Evolutionary conservation across 139 green algal genomes (phyloP).

Genomic region (Chlamydomonas schloesseri): DNA sequence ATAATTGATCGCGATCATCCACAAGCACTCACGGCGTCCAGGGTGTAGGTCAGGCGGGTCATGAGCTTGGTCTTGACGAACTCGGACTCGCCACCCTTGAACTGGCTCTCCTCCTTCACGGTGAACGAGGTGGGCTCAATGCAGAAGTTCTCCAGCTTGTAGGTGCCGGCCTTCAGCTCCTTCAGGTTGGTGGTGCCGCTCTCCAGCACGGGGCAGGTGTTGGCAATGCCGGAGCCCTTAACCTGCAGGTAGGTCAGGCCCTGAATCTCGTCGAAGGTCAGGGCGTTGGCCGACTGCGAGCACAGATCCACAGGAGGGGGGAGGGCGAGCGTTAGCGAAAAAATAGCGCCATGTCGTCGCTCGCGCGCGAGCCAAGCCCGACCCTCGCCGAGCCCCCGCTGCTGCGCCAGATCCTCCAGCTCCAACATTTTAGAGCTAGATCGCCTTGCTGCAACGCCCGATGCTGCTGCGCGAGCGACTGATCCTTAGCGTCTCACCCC

Average conservation of each 20-base stretch:
- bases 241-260: slow-evolving; percentile 98
- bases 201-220: slow-evolving; percentile 97
- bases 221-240: slow-evolving; percentile 97
- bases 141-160: slow-evolving; percentile 97
- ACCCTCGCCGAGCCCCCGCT: too few relatives aligned
- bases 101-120: slow-evolving; percentile 84
- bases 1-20: neutral
- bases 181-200: slow-evolving; percentile 82
- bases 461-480: neutral
- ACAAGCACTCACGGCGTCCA: slow-evolving; percentile 82
- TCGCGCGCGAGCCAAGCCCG: too few relatives aligned
- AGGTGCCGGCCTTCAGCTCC: slow-evolving; percentile 91
- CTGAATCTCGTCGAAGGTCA: slow-evolving; percentile 97
- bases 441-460: too few relatives aligned
- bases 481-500: slow-evolving; percentile 71
- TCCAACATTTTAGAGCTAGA: too few relatives aligned
- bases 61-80: slow-evolving; percentile 99
- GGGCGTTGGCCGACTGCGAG: slow-evolving; percentile 78
- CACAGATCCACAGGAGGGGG: neutral
- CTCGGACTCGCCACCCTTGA: slow-evolving; percentile 88
- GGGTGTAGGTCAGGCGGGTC: slow-evolving; percentile 99
- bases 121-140: slow-evolving; percentile 97
- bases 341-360: neutral
- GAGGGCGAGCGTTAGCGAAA: neutral
- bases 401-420: neutral